A percentile compares a stretch with the other conserved stretches of the same genome.
Conservation (phyloP, 805 yeast species). For the Pichia scutulata region DNA sequence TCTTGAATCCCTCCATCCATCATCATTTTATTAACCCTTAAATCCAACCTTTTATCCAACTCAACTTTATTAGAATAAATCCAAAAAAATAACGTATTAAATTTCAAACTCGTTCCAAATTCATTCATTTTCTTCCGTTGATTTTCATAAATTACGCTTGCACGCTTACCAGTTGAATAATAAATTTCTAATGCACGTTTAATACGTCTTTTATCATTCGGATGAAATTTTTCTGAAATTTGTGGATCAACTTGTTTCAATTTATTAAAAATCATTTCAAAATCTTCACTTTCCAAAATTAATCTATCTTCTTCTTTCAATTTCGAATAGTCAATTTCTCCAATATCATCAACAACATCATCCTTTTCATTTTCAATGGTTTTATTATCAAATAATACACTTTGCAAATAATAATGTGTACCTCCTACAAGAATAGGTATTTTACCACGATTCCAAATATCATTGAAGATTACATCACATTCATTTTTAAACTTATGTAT, state of each 20-base stretch:
- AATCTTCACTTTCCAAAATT: constrained; percentile 51
- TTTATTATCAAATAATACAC: constrained; percentile 62
- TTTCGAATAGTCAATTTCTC: not conserved
- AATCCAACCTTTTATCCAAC: constrained; percentile 59
- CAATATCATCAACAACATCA: not conserved
- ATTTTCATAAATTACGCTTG: constrained; percentile 61
- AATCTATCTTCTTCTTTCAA: constrained; percentile 13
- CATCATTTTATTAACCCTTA: constrained; percentile 81
- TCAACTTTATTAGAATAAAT: constrained; percentile 56
- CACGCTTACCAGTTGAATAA: constrained; percentile 53
- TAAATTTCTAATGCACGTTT: constrained; percentile 76
- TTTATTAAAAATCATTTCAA: constrained; percentile 39
- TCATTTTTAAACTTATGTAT: constrained; percentile 73
- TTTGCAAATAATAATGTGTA: constrained; percentile 87
- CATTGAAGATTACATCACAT: constrained; percentile 54
- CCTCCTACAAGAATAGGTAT: constrained; percentile 91
- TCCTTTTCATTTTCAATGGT: constrained; percentile 34
- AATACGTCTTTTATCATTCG: constrained; percentile 76
- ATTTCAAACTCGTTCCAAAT: constrained; percentile 43
- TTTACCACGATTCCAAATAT: constrained; percentile 59
- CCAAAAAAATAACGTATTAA: constrained; percentile 72
- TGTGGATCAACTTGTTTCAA: constrained; percentile 56
- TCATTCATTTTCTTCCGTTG: constrained; percentile 40
- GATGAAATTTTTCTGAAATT: constrained; percentile 79
- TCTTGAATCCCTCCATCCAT: constrained; percentile 61